A percentile compares a stretch with the other conserved stretches of the same genome.
Evolutionary conservation across 768 basidiomycete genomes (phyloP).

Genomic region (Asterophora lycoperdoides): DNA sequence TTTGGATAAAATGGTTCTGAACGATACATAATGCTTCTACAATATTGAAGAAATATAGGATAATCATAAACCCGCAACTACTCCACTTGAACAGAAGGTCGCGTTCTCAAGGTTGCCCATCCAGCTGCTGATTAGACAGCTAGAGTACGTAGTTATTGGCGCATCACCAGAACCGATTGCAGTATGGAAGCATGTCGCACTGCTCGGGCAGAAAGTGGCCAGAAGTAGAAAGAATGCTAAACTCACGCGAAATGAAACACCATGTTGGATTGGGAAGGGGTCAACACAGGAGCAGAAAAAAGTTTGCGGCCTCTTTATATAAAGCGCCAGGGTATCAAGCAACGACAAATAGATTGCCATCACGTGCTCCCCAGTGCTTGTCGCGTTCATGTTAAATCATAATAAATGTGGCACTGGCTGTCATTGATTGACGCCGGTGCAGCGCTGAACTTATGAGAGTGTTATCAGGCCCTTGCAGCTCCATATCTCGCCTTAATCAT

Average conservation of each 20-base stretch:
- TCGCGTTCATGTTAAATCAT: no score
- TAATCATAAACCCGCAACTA: constrained; percentile 29
- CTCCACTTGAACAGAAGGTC: constrained; percentile 31
- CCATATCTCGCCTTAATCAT: no score
- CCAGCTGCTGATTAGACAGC: constrained; percentile 52
- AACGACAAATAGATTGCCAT: constrained; percentile 4
- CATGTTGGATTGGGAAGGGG: background rate
- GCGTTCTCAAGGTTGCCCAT: constrained; percentile 41
- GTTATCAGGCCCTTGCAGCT: no score
- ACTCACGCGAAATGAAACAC: background rate
- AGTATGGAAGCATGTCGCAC: constrained; percentile 54
- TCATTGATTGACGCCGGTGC: no score
- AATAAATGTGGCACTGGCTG: no score
- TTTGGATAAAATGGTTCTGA: no score
- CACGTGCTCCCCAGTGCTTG: constrained; percentile 4
- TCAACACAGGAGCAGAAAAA: background rate
- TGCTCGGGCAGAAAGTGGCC: constrained; percentile 82
- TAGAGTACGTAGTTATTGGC: constrained; percentile 54
- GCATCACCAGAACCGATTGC: constrained; percentile 76
- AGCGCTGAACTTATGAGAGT: no score
- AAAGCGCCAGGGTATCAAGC: background rate
- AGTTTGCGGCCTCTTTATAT: background rate
- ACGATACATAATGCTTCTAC: no score
- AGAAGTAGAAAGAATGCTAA: constrained; percentile 4
- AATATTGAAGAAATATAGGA: constrained; percentile 25